Base-by-base conservation (phyloP, 495 filamentous ascomycete genomes). In the Penicillium psychrofluorescens region DNA sequence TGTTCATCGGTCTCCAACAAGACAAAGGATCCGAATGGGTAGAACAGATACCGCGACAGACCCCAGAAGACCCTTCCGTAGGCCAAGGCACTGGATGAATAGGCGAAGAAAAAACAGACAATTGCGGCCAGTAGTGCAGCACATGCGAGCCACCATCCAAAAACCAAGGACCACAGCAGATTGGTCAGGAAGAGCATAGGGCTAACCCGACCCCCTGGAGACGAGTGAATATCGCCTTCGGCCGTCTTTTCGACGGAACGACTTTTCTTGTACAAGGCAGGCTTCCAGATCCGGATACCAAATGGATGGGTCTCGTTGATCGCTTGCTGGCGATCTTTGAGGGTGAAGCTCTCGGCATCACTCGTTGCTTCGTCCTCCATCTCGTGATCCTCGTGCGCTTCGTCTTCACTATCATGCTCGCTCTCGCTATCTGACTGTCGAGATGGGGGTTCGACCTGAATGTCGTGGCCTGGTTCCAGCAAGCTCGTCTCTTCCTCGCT, bases 221-320 rank as follows among this genome's bases (percentile, higher is more conserved):
- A 83, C 10, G 89, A 95, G 67, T 99, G 92, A 47, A 99, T 97
- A 67, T 99, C 92, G 7, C 85, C 90, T 64, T 99, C 92, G 4
- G 91, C 92, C 31, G 81, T 94, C 68, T 92, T 91, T 54, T 96
- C 88, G 11, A 99, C 92, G 7, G 94, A 97, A 45, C 92, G 81
- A 53, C 82, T 83, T 61, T 99, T 99, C 72, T 97, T 97, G 75
- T 99, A 99, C 33, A 99, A 60, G 0, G 92, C 92, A 13, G 92
- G 92, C 63, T 99, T 99, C 92, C 92, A 99, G 29, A 99, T 85
- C 48, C 92, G 84, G 57, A 99, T 97, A 63, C 92, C 92, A 53
- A 99, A 99, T 0, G 92, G 92, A 71, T 99, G 92, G 0, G 92
- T 99, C 62, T 95, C 84, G 66, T 99, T 99, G 67, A 99, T 99